A percentile compares a stretch with the other conserved stretches of the same genome.
phyloP scores from a whole-genome alignment of 140 eudicot genomes.

The Erigeron philadelphicus region DNA sequence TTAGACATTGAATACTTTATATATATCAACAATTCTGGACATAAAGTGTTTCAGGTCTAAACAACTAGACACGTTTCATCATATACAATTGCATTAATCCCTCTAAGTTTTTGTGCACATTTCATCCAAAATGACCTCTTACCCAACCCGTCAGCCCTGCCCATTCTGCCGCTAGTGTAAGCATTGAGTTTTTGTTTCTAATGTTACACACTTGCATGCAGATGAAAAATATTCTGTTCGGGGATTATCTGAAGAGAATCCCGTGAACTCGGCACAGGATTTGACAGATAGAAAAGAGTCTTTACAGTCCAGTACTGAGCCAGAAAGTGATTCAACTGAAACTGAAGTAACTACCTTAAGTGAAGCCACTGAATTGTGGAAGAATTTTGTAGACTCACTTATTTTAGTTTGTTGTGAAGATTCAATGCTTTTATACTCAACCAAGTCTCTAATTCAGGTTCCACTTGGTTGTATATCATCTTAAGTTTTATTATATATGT shows the following conservation, averaged over 20 bases:
- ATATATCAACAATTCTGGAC: not conserved
- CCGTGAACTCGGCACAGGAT: slow-evolving; percentile 35
- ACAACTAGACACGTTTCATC: not conserved
- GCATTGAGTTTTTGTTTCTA: slow-evolving; percentile 13
- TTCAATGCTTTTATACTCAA: slow-evolving; percentile 51
- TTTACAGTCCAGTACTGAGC: slow-evolving; percentile 23
- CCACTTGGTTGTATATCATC: slow-evolving; percentile 20
- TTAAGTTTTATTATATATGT: slow-evolving; percentile 12
- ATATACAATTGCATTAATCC: not conserved
- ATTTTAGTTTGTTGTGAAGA: slow-evolving; percentile 72
- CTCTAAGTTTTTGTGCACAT: too few relatives aligned
- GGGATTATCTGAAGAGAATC: slow-evolving; percentile 43
- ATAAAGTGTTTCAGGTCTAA: not conserved
- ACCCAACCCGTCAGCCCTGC: not conserved
- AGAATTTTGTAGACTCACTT: slow-evolving; percentile 44
- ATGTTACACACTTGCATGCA: slow-evolving; percentile 36
- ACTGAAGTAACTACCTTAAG: slow-evolving; percentile 25
- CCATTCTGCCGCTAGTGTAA: not conserved
- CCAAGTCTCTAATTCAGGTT: slow-evolving; percentile 66
- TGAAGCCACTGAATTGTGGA: slow-evolving; percentile 33
- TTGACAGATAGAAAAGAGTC: slow-evolving; percentile 36
- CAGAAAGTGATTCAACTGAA: slow-evolving; percentile 34
- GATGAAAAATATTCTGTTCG: slow-evolving; percentile 42
- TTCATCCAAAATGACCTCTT: not conserved
- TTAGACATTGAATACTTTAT: not conserved